A percentile compares a stretch with the other conserved stretches of the same genome.
phyloP scores from a whole-genome alignment of 371 early-diverging fungal genomes.

The Rhizopus microsporus region DNA sequence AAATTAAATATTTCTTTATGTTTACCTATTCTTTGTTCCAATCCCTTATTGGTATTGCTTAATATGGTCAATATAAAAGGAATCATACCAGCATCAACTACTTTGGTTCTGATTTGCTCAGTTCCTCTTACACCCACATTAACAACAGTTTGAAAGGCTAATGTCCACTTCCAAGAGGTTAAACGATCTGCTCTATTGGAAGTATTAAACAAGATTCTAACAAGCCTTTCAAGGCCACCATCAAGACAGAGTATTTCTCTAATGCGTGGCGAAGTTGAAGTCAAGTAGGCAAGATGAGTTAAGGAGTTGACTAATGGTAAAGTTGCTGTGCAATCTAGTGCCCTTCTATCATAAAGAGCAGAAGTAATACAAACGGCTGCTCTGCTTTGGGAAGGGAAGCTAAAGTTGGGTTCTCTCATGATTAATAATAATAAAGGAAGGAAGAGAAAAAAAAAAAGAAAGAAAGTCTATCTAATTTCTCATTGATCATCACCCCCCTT shows the following conservation, averaged over 20 bases:
- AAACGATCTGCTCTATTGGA: slow-evolving; percentile 65
- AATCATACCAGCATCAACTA: slow-evolving; percentile 84
- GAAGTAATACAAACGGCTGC: slow-evolving; percentile 81
- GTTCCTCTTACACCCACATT: slow-evolving; percentile 88
- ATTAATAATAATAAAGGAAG: slow-evolving; percentile 1
- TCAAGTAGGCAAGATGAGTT: slow-evolving; percentile 83
- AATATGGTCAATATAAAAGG: slow-evolving; percentile 78
- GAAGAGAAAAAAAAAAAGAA: slow-evolving; percentile 23
- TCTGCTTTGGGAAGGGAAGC: slow-evolving; percentile 72
- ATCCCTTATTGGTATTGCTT: slow-evolving; percentile 63
- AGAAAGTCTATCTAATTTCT: neutral
- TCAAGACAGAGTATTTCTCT: slow-evolving; percentile 81
- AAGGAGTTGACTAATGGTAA: slow-evolving; percentile 85
- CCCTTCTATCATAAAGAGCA: slow-evolving; percentile 86
- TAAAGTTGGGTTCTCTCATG: slow-evolving; percentile 86
- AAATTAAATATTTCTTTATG: neutral
- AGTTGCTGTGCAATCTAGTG: slow-evolving; percentile 86
- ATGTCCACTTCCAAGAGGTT: slow-evolving; percentile 79
- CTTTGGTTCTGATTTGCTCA: slow-evolving; percentile 75
- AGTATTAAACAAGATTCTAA: slow-evolving; percentile 68
- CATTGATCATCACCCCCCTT: slow-evolving; percentile 5
- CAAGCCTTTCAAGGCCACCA: slow-evolving; percentile 86
- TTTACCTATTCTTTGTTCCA: slow-evolving; percentile 46
- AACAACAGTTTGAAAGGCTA: slow-evolving; percentile 83
- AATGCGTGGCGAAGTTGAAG: slow-evolving; percentile 79